Evolutionary conservation across 345 rosid species (phyloP).

Genomic region (Lumnitzera racemosa): DNA sequence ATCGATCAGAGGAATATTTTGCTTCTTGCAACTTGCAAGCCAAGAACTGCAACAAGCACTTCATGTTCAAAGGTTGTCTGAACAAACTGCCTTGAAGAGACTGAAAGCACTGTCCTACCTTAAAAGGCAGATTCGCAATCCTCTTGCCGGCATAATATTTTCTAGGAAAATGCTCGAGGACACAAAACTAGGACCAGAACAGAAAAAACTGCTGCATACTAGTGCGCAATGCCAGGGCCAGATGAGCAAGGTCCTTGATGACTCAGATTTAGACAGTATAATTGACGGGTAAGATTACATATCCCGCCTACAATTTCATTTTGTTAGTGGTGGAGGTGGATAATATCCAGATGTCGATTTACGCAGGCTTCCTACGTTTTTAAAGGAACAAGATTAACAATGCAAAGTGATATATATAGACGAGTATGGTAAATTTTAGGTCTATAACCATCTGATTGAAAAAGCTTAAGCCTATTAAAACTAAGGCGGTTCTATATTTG

Average conservation of each 20-base stretch:
- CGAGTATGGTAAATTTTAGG: too few relatives aligned
- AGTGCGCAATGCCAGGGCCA: constrained; percentile 82
- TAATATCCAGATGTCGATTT: neutral
- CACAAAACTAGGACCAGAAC: constrained; percentile 67
- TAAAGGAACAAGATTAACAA: too few relatives aligned
- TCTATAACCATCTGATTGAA: too few relatives aligned
- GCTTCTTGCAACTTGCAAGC: constrained; percentile 96
- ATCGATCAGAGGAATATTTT: constrained; percentile 67
- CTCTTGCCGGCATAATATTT: constrained; percentile 70
- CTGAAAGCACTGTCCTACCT: constrained; percentile 70
- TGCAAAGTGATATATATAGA: too few relatives aligned
- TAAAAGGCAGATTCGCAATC: constrained; percentile 75
- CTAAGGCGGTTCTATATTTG: too few relatives aligned
- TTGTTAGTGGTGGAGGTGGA: neutral
- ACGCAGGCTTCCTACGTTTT: neutral
- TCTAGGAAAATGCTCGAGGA: constrained; percentile 70
- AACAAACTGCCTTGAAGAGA: constrained; percentile 69
- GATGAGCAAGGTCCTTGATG: constrained; percentile 72
- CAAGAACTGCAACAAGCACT: constrained; percentile 87
- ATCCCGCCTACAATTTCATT: neutral
- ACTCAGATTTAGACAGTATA: constrained; percentile 76
- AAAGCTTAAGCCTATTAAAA: too few relatives aligned
- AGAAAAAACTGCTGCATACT: constrained; percentile 54
- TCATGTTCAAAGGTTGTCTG: constrained; percentile 75
- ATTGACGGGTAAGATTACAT: constrained; percentile 58